These are phyloP conservation scores for Collariella sp. DNA, from an alignment of 495 filamentous ascomycete species.

Conservation along the genomic window DNA sequence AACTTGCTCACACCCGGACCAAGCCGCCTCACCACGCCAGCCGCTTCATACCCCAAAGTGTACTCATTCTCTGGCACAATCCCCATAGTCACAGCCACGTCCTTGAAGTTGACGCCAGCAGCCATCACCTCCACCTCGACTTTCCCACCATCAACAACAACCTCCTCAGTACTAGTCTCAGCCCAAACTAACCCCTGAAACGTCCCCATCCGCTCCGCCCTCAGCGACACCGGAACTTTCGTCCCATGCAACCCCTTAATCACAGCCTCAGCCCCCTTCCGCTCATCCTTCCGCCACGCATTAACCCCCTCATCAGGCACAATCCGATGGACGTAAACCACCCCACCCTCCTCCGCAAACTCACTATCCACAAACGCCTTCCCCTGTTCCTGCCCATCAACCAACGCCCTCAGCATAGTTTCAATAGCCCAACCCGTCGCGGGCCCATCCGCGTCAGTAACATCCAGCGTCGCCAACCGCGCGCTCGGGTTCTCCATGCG, in stretches of 20 bases:
- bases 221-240: conserved; percentile 4
- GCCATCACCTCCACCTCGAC: conserved; percentile 28
- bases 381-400: neutral
- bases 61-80: conserved; percentile 28
- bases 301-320: conserved; percentile 17
- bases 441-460: conserved; percentile 13
- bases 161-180: neutral
- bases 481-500: conserved; percentile 24
- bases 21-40: conserved; percentile 5
- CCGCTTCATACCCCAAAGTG: conserved; percentile 27
- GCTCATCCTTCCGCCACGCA: conserved; percentile 3
- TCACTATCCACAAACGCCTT: conserved; percentile 18
- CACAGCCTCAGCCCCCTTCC: neutral
- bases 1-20: conserved; percentile 7
- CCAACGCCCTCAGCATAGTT: neutral
- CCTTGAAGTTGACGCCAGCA: conserved; percentile 38
- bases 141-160: neutral
- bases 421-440: conserved; percentile 17
- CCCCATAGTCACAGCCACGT: conserved; percentile 33
- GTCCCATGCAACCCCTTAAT: neutral
- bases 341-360: conserved; percentile 25
- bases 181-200: conserved; percentile 4
- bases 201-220: conserved; percentile 17
- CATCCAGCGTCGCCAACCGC: conserved; percentile 28
- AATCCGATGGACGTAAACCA: conserved; percentile 25